These are phyloP conservation scores for Malus hybrid DNA, from an alignment of 331 rosid species.

Conservation along the genomic window DNA sequence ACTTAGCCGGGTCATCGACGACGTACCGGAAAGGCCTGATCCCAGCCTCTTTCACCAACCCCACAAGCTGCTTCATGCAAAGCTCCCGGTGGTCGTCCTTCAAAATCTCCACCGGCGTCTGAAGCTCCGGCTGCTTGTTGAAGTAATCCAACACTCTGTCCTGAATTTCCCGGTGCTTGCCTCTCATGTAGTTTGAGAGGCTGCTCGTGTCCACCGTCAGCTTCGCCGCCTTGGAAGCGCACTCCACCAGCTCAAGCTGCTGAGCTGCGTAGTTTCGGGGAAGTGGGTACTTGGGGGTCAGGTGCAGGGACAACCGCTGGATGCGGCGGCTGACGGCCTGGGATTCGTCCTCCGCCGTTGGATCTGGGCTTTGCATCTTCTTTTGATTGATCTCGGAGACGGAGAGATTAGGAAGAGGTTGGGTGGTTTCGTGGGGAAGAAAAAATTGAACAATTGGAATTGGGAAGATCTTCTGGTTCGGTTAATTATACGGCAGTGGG, in stretches of 20 bases:
- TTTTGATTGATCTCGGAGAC: background rate
- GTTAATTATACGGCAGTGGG: constrained; percentile 15
- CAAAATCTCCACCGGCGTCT: constrained; percentile 72
- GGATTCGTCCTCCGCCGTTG: constrained; percentile 19
- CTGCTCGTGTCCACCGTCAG: constrained; percentile 22
- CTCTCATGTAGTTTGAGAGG: constrained; percentile 47
- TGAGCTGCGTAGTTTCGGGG: background rate
- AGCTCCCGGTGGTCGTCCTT: constrained; percentile 65
- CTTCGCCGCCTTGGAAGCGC: constrained; percentile 16
- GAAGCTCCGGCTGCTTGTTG: constrained; percentile 59
- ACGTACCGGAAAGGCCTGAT: constrained; percentile 54
- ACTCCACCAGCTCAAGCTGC: constrained; percentile 25
- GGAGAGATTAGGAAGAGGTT: background rate
- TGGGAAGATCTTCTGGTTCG: background rate
- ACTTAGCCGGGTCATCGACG: constrained; percentile 52
- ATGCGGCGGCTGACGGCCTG: constrained; percentile 38
- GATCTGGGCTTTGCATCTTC: constrained; percentile 19
- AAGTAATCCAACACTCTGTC: constrained; percentile 53
- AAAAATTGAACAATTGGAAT: background rate
- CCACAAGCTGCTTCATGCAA: constrained; percentile 77
- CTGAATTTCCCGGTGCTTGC: constrained; percentile 59
- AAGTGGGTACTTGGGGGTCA: constrained; percentile 18
- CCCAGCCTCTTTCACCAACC: constrained; percentile 68
- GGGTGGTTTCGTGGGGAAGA: background rate
- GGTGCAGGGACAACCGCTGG: constrained; percentile 44